Base-by-base conservation (phyloP, 371 early-diverging fungal genomes). In the Circinella umbellata region DNA sequence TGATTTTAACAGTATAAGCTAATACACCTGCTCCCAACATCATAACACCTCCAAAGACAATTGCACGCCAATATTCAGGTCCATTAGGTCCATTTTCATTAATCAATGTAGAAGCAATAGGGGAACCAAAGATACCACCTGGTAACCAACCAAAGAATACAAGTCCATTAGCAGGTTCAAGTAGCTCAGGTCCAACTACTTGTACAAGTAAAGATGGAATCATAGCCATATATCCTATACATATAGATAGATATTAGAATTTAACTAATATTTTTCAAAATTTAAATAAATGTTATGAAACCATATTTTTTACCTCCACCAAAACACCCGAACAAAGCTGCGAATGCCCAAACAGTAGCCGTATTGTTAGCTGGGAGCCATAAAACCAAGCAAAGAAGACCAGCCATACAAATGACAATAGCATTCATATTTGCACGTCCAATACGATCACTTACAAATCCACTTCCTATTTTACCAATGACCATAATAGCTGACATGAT, bases 51-150 rank as follows among this genome's bases (percentile, higher is more conserved):
- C 76, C 77, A 74, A 77, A 81, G n/a, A 79, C 76, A 35, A 79
- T 79, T 8, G 82, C 82, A 71, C 73, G 68, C 35, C 54, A n/a
- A 67, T 87, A 87, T 13, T 74, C 74, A 0, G 69, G 70, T 4
- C 68, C 68, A 15, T 75, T 55, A 3, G 63, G 70, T 47, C 74
- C 82, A 62, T 87, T 79, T 55, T 70, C 76, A 27, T 88, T 84
- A 42, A 86, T 87, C 13, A 80, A 53, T 6, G 72, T 68, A 37
- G 80, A 69, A 17, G 74, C 73, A 59, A 89, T 88, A 8, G 90
- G 90, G 1, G 85, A 70, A 3, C 89, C 89, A 67, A 87, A 80
- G 64, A 89, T 63, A 71, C 88, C 86, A 11, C 90, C 90, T 63
- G 85, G 80, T 67, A 84, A 80, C 76, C 84, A 86, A 39, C 79